These are phyloP conservation scores for Testicularia cyperi DNA, from an alignment of 1,284 basidiomycete genomes.

Conservation along the genomic window DNA sequence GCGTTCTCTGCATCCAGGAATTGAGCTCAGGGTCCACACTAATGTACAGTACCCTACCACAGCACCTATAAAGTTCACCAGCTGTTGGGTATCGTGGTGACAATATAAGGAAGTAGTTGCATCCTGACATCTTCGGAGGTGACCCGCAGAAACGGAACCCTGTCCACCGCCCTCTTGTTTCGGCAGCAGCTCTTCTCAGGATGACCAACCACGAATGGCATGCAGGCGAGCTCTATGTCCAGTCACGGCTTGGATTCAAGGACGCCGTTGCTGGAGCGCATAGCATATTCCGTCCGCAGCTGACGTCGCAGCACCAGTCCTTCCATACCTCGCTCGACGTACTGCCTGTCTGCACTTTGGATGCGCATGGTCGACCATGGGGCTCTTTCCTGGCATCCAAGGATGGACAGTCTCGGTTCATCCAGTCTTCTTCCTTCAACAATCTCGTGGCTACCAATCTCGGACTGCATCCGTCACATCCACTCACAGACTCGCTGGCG, in stretches of 20 bases:
- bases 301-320: constrained; percentile 20
- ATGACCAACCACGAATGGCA: constrained; percentile 39
- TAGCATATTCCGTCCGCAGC: constrained; percentile 15
- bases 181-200: too few species aligned
- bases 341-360: constrained; percentile 22
- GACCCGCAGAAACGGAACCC: too few species aligned
- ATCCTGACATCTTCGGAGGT: too few species aligned
- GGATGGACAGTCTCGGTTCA: constrained; percentile 13
- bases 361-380: constrained; percentile 21
- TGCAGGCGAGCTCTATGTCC: constrained; percentile 20
- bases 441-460: constrained; percentile 12
- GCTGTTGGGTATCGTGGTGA: too few species aligned
- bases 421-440: constrained; percentile 13
- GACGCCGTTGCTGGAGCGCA: constrained; percentile 23
- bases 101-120: too few species aligned
- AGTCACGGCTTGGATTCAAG: constrained; percentile 13
- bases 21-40: too few species aligned
- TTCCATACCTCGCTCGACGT: constrained; percentile 19
- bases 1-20: too few species aligned
- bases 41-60: too few species aligned
- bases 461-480: constrained; percentile 19
- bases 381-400: constrained; percentile 10
- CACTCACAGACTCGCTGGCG: constrained; percentile 11
- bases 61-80: too few species aligned
- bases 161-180: too few species aligned